Evolutionary conservation across 75 land plant species (phyloP), one percentile per base, ranked within the genome.

Genomic region (Cunninghamia lanceolata): DNA sequence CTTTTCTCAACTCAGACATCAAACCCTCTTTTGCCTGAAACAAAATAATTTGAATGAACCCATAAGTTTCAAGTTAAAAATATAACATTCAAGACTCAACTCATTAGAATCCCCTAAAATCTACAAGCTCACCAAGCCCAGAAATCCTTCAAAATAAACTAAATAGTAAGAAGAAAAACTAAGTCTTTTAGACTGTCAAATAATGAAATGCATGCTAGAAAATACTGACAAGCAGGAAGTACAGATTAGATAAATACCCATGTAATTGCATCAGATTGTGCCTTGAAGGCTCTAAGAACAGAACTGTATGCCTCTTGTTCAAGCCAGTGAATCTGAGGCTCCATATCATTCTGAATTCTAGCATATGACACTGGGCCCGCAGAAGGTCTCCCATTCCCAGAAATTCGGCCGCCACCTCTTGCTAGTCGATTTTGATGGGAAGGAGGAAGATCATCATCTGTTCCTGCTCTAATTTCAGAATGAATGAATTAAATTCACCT

Each of bases 241-340:
- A 45, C 32, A 43, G 9, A 13, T 40, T 36, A 63, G 16, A 45
- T 83, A 56, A 84, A 84, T 91, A 96, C 98, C 99, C 99, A 98
- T 76, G 99, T 93, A 86, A 98, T 96, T 82, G 92, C 96, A 88
- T 96, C 99, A 76, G 98, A 91, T 88, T 98, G 99, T 73, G 99
- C 99, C 86, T 96, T 96, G 84, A 98, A 98, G 73, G 99, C 99
- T 81, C 96, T 84, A 28, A 98, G 89, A 84, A 98, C 93, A 47
- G 99, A 92, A 82, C 86, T 83, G 73, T 98, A 98, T 71, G 99
- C 99, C 82, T 98, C 99, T 84, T 93, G 92, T 87, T 98, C 99
- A 77, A 98, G 91, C 84, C 86, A 87, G 56, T 91, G 96, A 54
- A 94, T 92, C 85, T 91, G 86, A 16, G 88, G 84, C 76, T 90